phyloP scores from a whole-genome alignment of 2,329 filamentous ascomycete species.

The Lithohypha guttulata region DNA sequence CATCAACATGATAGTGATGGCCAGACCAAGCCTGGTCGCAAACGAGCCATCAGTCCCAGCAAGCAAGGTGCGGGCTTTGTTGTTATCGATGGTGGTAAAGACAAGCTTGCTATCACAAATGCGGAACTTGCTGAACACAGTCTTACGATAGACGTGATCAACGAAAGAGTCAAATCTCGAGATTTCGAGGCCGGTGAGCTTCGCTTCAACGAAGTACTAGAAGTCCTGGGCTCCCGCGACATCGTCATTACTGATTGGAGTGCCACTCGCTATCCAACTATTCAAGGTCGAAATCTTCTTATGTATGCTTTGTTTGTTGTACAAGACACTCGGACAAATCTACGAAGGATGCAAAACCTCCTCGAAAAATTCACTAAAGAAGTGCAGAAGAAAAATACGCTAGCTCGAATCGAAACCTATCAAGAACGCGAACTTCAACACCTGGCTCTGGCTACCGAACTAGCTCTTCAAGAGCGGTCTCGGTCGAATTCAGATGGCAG shows the following conservation, averaged over 20 bases:
- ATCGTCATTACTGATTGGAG: constrained; percentile 15
- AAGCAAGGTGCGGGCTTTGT: constrained; percentile 3
- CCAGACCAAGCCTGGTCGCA: constrained; percentile 4
- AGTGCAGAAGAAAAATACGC: constrained; percentile 15
- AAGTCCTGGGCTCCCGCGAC: constrained; percentile 4
- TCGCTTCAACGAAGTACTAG: constrained; percentile 8
- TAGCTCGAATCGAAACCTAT: constrained; percentile 15
- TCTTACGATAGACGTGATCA: constrained; percentile 13
- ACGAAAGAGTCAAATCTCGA: constrained; percentile 9
- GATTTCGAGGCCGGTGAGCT: constrained; percentile 10
- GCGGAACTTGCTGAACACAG: constrained; percentile 17
- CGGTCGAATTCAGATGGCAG: neutral
- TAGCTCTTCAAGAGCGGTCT: constrained; percentile 1
- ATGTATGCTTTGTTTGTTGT: constrained; percentile 16
- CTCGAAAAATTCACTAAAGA: constrained; percentile 9
- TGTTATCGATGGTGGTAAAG: constrained; percentile 4
- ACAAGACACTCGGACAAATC: constrained; percentile 10
- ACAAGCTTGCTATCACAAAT: constrained; percentile 12
- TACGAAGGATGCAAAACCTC: constrained; percentile 10
- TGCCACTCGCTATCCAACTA: constrained; percentile 7
- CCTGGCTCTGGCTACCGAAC: constrained; percentile 17
- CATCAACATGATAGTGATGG: constrained; percentile 1
- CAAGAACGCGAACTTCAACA: constrained; percentile 14
- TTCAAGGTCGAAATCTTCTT: constrained; percentile 14
- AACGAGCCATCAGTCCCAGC: constrained; percentile 5